These are phyloP conservation scores for Rhizopus stolonifer DNA, from an alignment of 371 early-diverging fungal genomes.

Conservation along the genomic window DNA sequence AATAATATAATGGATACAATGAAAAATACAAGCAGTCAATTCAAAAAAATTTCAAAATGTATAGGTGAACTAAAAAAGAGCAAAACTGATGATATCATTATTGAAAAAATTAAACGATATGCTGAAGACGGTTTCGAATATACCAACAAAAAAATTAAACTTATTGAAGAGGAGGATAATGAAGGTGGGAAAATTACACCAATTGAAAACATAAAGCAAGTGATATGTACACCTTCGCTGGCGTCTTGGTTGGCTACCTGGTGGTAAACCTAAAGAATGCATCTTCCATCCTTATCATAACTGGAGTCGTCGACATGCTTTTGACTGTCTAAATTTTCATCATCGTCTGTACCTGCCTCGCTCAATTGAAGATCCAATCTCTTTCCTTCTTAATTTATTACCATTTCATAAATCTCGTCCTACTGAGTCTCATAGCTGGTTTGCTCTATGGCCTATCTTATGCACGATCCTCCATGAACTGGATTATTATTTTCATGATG, in stretches of 20 bases:
- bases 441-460: no score
- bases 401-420: no score
- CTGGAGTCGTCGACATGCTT: no score
- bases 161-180: constrained; percentile 12
- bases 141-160: constrained; percentile 15
- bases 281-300: no score
- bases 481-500: no score
- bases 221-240: no score
- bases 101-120: constrained; percentile 20
- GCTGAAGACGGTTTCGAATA: constrained; percentile 18
- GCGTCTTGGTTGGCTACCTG: no score
- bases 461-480: background rate
- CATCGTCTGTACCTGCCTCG: no score
- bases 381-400: no score
- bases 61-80: constrained; percentile 10
- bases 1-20: constrained; percentile 14
- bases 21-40: constrained; percentile 16
- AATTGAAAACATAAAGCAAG: constrained; percentile 13
- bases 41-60: constrained; percentile 15
- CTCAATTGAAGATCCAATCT: background rate
- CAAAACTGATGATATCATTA: constrained; percentile 11
- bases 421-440: no score
- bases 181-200: constrained; percentile 9
- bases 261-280: no score
- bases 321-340: no score